Conservation (phyloP, 2,329 filamentous ascomycete species). For the Xylariaceae sp. region DNA sequence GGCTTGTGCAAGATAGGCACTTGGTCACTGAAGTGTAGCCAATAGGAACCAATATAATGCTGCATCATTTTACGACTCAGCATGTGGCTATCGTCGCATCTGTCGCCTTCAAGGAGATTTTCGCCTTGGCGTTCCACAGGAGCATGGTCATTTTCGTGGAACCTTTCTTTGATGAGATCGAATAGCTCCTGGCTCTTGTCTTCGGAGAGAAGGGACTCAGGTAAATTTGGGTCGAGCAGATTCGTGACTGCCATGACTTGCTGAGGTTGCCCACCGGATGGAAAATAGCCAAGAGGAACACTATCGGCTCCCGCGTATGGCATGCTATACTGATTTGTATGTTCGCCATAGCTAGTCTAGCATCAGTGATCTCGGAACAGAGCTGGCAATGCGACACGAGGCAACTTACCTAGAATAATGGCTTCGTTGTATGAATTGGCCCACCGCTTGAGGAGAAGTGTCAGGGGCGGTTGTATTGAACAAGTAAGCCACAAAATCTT, state of each 20-base stretch:
- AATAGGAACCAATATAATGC: constrained; percentile 88
- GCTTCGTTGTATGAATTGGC: constrained; percentile 47
- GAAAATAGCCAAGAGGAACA: constrained; percentile 53
- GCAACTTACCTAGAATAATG: constrained; percentile 48
- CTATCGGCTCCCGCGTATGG: constrained; percentile 50
- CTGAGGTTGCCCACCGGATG: constrained; percentile 56
- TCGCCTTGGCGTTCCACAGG: constrained; percentile 74
- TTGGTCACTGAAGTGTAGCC: constrained; percentile 92
- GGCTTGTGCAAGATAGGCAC: constrained; percentile 92
- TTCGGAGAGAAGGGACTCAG: constrained; percentile 79
- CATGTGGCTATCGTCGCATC: constrained; percentile 61
- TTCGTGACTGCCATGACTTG: constrained; percentile 90
- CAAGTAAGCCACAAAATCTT: constrained; percentile 82
- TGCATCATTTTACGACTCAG: constrained; percentile 94
- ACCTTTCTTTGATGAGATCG: constrained; percentile 75
- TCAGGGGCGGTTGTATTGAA: constrained; percentile 68
- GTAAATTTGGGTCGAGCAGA: constrained; percentile 74
- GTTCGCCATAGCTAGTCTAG: constrained; percentile 49
- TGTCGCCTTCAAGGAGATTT: constrained; percentile 74
- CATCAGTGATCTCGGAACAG: constrained; percentile 15
- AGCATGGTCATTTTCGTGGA: constrained; percentile 76
- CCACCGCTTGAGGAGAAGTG: constrained; percentile 47
- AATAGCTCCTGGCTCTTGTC: constrained; percentile 82
- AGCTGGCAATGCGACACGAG: neutral
- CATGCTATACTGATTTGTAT: constrained; percentile 47